Evolutionary conservation across 2,329 filamentous ascomycete species (phyloP).

Genomic region (Verticillium albo-atrum): DNA sequence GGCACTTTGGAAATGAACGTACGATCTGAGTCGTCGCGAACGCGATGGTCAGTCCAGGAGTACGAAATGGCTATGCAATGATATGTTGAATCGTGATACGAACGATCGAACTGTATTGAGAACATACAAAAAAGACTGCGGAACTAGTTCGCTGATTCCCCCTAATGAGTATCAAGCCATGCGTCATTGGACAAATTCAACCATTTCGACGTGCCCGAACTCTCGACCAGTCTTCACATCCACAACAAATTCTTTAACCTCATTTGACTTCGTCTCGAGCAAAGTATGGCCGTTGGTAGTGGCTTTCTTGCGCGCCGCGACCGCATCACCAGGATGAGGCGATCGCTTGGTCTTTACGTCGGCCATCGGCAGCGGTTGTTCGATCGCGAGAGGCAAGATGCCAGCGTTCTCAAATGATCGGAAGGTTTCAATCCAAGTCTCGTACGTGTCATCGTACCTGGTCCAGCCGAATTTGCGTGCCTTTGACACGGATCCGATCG

Average conservation of each 20-base stretch:
- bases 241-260: background rate
- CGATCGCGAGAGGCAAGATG: conserved; percentile 1
- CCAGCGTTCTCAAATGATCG: conserved; percentile 10
- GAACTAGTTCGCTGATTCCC: too few relatives aligned
- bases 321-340: background rate
- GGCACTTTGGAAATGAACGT: too few relatives aligned
- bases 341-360: background rate
- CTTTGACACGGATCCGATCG: conserved; percentile 6
- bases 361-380: background rate
- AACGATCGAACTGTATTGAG: too few relatives aligned
- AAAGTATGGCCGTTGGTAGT: background rate
- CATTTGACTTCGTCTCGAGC: background rate
- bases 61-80: too few relatives aligned
- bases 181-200: background rate
- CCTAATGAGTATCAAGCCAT: background rate
- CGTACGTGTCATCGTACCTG: conserved; percentile 8
- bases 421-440: conserved; percentile 9
- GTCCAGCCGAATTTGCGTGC: conserved; percentile 11
- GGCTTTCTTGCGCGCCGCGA: background rate
- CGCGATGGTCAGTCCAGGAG: too few relatives aligned
- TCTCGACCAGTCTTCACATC: background rate
- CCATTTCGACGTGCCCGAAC: background rate
- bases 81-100: too few relatives aligned
- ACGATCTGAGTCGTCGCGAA: too few relatives aligned
- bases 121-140: too few relatives aligned